These are phyloP conservation scores for Penicillium crustosum DNA, from an alignment of 2,329 filamentous ascomycete species.

Conservation along the genomic window DNA sequence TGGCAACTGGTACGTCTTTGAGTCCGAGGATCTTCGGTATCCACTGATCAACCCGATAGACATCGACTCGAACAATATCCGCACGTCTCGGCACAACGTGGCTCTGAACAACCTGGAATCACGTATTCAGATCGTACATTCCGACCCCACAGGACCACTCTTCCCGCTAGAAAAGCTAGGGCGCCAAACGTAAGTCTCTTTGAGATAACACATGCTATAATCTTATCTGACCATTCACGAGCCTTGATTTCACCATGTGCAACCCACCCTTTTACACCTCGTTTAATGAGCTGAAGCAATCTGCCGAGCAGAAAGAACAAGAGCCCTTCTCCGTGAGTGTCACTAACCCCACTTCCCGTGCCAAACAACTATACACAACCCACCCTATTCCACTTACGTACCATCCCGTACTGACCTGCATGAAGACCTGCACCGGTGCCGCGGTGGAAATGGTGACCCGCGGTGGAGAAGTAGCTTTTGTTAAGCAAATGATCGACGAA, in stretches of 20 bases:
- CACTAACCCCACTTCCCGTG: neutral
- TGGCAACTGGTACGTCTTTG: conserved; percentile 58
- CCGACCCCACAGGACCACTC: conserved; percentile 53
- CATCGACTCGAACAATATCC: conserved; percentile 69
- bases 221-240: conserved; percentile 22
- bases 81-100: conserved; percentile 67
- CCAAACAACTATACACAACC: neutral
- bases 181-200: conserved; percentile 23
- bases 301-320: conserved; percentile 64
- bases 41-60: conserved; percentile 49
- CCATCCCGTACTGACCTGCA: neutral
- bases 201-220: neutral
- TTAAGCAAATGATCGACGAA: conserved; percentile 68
- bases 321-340: conserved; percentile 66
- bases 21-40: neutral
- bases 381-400: neutral
- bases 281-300: conserved; percentile 63
- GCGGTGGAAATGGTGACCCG: conserved; percentile 79
- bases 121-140: conserved; percentile 64
- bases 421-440: conserved; percentile 65
- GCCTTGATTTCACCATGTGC: conserved; percentile 82
- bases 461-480: conserved; percentile 77
- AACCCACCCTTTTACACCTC: conserved; percentile 96
- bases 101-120: conserved; percentile 61
- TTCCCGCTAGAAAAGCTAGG: conserved; percentile 59